Evolutionary conservation across 371 early-diverging fungal genomes (phyloP).

Genomic region (Zychaea mexicana): DNA sequence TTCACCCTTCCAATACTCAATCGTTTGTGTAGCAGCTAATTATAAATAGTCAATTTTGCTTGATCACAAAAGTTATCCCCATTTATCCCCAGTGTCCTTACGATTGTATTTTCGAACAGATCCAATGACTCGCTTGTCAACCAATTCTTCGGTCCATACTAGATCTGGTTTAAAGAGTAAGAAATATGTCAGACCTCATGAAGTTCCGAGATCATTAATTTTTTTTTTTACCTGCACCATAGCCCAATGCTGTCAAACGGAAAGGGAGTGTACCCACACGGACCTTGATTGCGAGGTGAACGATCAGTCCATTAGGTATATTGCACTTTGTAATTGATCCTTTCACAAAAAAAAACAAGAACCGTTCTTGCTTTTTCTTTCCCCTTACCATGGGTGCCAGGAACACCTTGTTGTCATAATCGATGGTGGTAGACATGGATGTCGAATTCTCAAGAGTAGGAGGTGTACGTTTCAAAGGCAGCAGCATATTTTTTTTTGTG

Average conservation of each 20-base stretch:
- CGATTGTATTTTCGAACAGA: slow-evolving; percentile 76
- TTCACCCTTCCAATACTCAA: slow-evolving; percentile 66
- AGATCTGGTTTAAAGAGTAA: slow-evolving; percentile 56
- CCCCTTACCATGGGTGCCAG: slow-evolving; percentile 88
- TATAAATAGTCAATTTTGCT: background rate
- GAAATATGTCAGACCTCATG: background rate
- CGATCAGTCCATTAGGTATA: background rate
- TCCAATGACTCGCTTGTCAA: slow-evolving; percentile 88
- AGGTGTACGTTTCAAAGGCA: no score
- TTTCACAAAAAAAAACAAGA: background rate
- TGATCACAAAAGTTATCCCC: background rate
- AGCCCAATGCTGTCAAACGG: slow-evolving; percentile 79
- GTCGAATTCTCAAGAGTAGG: no score
- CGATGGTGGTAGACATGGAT: slow-evolving; percentile 18
- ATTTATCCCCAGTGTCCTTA: no score
- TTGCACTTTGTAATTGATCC: no score
- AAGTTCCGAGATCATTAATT: background rate
- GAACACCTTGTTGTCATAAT: slow-evolving; percentile 66
- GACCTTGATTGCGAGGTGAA: slow-evolving; percentile 44
- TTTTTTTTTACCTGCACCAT: slow-evolving; percentile 78
- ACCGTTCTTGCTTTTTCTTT: background rate
- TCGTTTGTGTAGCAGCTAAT: slow-evolving; percentile 67
- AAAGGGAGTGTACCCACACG: slow-evolving; percentile 89
- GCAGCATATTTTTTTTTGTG: no score
- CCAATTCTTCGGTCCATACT: slow-evolving; percentile 91